A percentile compares a stretch with the other conserved stretches of the same genome.
Conservation (phyloP, 148 eudicot genomes). For the Rhododendron ferrugineum region DNA sequence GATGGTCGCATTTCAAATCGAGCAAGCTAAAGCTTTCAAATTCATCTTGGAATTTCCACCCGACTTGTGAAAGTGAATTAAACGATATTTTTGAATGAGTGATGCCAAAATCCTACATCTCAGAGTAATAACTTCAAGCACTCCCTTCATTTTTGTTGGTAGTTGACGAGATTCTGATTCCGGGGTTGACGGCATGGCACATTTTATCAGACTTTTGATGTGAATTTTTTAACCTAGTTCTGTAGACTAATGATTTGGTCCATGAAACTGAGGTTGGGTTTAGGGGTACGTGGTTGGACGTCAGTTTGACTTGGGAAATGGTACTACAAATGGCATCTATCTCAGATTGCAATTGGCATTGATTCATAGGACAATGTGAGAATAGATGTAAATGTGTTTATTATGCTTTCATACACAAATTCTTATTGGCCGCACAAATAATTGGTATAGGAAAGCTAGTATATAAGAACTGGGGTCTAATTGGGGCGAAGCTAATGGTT, state of each 20-base stretch:
- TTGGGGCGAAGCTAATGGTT: not conserved
- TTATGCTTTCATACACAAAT: not conserved
- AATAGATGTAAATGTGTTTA: not conserved
- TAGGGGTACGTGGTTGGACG: not conserved
- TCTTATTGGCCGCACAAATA: not conserved
- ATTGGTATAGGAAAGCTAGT: not conserved
- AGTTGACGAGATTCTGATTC: not conserved
- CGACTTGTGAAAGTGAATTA: not conserved
- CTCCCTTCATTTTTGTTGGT: not conserved
- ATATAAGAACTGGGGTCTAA: not conserved
- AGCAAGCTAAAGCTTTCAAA: not conserved
- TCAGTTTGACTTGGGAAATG: not conserved
- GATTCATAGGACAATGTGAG: not conserved
- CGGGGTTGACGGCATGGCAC: not conserved
- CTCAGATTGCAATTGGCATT: not conserved
- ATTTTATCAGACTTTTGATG: not conserved
- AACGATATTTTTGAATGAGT: not conserved
- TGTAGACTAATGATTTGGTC: not conserved
- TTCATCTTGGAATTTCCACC: not conserved
- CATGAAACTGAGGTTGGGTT: not conserved
- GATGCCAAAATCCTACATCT: not conserved
- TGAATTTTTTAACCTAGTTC: not conserved
- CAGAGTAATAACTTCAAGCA: not conserved
- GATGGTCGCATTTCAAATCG: not conserved
- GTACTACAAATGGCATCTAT: not conserved